Base-by-base conservation (phyloP, 2,329 filamentous ascomycete species). In the Aureobasidium melanogenum region DNA sequence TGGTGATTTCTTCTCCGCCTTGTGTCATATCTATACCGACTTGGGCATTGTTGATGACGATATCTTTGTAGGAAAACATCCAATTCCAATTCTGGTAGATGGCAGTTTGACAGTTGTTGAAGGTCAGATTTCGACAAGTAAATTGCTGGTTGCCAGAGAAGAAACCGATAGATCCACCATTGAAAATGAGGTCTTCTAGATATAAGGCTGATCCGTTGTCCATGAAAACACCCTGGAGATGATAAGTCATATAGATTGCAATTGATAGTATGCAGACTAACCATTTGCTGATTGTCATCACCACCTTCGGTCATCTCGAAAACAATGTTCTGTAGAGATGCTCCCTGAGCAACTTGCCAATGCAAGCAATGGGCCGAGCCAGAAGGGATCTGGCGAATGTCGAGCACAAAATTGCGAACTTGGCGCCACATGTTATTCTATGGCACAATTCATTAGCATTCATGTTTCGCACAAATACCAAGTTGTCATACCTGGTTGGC, bases 41-140 rank as follows among this genome's bases (percentile, higher is more conserved):
- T n/a, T 79, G 76, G 58, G 69, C 70, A 44, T 70, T 61, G 60
- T 70, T 69, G 66, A 95, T 89, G 48, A 77, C 81, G 39, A 95
- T 67, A 38, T 84, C 88, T 71, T 93, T 90, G 75, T 94, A 84
- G 47, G 87, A 85, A 87, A 88, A 95, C 19, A 85, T 79, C 91
- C 91, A 96, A 77, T 93, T 89, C 91, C 91, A 96, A 79, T 91
- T 91, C 85, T 94, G 88, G 76, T 84, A 90, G 65, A 96, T 85
- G 64, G 88, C 91, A 1, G 89, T 95, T 70, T 89, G 82, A 78
- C 88, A 92, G 73, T 83, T 81, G 72, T 88, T 89, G 81, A 95
- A 95, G 38, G 82, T 88, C 71, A 94, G 70, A 75, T 95, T 94
- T 66, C 90, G 87, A 30, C 86, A 87, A 41, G 89, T 93, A 75